Evolutionary conservation across 768 basidiomycete genomes (phyloP).

Genomic region (Chiua virens): DNA sequence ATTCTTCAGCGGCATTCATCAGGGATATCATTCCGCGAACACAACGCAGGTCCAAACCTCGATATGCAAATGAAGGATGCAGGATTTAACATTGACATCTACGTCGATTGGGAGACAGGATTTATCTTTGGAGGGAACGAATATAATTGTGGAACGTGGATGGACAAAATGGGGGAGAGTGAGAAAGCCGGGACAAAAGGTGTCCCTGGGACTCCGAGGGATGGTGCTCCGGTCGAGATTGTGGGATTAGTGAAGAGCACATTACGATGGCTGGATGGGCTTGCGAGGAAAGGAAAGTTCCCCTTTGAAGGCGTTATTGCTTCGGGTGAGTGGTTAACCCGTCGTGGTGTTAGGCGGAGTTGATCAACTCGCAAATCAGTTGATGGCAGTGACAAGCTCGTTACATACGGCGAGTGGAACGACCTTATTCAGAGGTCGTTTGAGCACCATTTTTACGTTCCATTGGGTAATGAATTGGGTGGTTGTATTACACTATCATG

Average conservation of each 20-base stretch:
- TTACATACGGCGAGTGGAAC: slow-evolving; percentile 91
- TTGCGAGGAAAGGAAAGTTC: slow-evolving; percentile 68
- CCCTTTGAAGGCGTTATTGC: slow-evolving; percentile 89
- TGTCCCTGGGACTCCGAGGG: slow-evolving; percentile 91
- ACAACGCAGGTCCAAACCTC: slow-evolving; percentile 96
- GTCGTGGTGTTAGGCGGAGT: background rate
- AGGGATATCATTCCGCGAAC: slow-evolving; percentile 92
- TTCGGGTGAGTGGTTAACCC: slow-evolving; percentile 55
- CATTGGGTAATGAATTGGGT: slow-evolving; percentile 48
- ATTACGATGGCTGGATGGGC: slow-evolving; percentile 78
- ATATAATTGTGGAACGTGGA: slow-evolving; percentile 92
- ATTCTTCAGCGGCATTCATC: slow-evolving; percentile 90
- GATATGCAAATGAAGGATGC: slow-evolving; percentile 94
- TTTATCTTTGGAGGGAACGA: slow-evolving; percentile 84
- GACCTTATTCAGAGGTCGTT: slow-evolving; percentile 83
- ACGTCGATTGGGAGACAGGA: slow-evolving; percentile 96
- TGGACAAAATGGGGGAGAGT: slow-evolving; percentile 99
- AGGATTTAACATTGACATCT: slow-evolving; percentile 91
- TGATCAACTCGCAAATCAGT: slow-evolving; percentile 44
- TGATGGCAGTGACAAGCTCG: slow-evolving; percentile 59
- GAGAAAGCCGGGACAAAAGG: slow-evolving; percentile 91
- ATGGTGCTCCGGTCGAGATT: slow-evolving; percentile 96
- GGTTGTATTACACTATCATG: background rate
- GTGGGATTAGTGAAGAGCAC: slow-evolving; percentile 92
- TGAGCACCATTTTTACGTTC: slow-evolving; percentile 90